These are phyloP conservation scores for Ophiocordyceps robertsii DNA, from an alignment of 2,329 filamentous ascomycete genomes.

Conservation along the genomic window DNA sequence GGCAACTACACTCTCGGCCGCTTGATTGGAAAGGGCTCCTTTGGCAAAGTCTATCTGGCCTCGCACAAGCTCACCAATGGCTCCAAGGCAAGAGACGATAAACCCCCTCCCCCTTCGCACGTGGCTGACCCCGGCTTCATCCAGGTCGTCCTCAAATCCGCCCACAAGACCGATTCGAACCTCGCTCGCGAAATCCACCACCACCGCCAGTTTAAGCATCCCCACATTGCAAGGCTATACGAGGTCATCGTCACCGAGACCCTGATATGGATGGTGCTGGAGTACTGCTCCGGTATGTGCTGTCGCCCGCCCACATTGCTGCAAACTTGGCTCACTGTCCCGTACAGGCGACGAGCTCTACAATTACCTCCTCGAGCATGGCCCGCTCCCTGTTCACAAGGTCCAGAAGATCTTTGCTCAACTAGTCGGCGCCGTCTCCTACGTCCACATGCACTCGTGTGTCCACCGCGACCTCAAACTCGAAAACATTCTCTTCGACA, in stretches of 20 bases:
- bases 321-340: constrained; percentile 10
- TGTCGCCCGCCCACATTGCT: not conserved
- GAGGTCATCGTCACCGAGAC: constrained; percentile 96
- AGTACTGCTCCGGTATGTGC: constrained; percentile 76
- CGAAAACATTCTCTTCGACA: constrained; percentile 83
- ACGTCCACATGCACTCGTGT: constrained; percentile 89
- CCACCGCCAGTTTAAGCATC: constrained; percentile 93
- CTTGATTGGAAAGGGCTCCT: constrained; percentile 93
- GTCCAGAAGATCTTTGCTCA: constrained; percentile 95
- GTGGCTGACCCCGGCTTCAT: not conserved
- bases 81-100: constrained; percentile 56
- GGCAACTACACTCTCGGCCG: constrained; percentile 89
- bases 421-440: constrained; percentile 84
- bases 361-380: constrained; percentile 83
- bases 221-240: constrained; percentile 91
- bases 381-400: constrained; percentile 69
- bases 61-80: constrained; percentile 96
- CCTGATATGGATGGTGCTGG: constrained; percentile 89
- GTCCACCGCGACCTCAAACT: constrained; percentile 95
- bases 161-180: constrained; percentile 90
- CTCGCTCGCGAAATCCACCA: constrained; percentile 96
- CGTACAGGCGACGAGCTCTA: constrained; percentile 80
- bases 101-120: not conserved
- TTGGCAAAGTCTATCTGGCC: constrained; percentile 95
- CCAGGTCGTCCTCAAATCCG: constrained; percentile 95